phyloP scores from a whole-genome alignment of 345 rosid species.

The Eucalyptus dawsonii region DNA sequence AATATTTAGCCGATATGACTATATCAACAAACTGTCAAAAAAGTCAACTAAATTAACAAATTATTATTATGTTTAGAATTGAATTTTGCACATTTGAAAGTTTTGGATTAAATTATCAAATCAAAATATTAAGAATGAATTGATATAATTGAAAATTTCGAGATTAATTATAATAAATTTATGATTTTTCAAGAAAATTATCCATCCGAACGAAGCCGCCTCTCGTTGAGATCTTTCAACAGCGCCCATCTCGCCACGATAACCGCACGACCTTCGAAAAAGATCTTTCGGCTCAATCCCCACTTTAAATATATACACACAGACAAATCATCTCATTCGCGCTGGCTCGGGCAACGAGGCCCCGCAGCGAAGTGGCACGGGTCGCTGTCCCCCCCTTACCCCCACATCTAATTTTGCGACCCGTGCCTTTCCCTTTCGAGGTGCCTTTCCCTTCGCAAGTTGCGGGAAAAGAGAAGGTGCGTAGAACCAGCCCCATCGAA shows the following conservation, averaged over 20 bases:
- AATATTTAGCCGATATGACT: too few relatives aligned
- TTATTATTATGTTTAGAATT: too few relatives aligned
- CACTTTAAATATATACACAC: not conserved
- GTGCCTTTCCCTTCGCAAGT: not conserved
- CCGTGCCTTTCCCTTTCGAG: not conserved
- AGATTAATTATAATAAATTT: accelerated
- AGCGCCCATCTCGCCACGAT: not conserved
- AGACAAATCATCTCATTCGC: not conserved
- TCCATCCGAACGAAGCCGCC: not conserved
- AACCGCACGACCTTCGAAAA: not conserved
- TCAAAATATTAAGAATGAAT: accelerated
- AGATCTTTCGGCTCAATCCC: not conserved
- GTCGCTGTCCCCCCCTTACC: not conserved
- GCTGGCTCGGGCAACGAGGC: not conserved
- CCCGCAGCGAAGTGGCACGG: not conserved
- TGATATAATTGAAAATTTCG: accelerated
- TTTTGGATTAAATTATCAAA: accelerated
- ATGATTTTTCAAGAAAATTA: accelerated
- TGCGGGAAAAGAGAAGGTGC: not conserved
- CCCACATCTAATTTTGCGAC: not conserved
- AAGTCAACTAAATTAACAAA: accelerated
- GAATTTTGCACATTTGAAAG: accelerated
- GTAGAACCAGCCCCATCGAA: not conserved
- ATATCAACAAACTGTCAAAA: accelerated
- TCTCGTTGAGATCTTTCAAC: not conserved